Evolutionary conservation across 2,329 filamentous ascomycete genomes (phyloP).

Genomic region (Diaporthe ilicicola): DNA sequence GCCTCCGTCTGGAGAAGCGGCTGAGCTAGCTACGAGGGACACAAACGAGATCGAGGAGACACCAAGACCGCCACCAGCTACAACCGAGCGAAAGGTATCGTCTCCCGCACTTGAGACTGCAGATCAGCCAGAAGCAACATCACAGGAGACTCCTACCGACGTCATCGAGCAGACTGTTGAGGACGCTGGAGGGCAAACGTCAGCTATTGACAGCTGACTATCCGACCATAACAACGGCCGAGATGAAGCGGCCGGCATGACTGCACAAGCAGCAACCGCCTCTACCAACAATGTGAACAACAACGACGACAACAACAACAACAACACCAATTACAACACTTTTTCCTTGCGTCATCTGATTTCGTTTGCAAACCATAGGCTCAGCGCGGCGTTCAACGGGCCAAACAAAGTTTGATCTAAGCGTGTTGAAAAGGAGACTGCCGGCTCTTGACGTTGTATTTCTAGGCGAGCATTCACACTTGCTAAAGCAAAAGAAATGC

Average conservation of each 20-base stretch:
- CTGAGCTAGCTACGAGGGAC: constrained; percentile 29
- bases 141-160: background rate
- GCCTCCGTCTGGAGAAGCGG: constrained; percentile 42
- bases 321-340: constrained; percentile 1
- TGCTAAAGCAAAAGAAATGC: background rate
- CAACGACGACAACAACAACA: too few relatives aligned
- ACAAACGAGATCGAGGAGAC: constrained; percentile 50
- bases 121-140: constrained; percentile 38
- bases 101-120: constrained; percentile 35
- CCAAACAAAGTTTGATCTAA: constrained; percentile 24
- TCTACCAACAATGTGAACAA: background rate
- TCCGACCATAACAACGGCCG: constrained; percentile 7
- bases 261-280: background rate
- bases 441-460: background rate
- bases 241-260: background rate
- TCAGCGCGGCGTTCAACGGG: constrained; percentile 33
- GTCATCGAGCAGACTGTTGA: background rate
- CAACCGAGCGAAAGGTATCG: constrained; percentile 28
- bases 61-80: constrained; percentile 47
- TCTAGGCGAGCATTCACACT: background rate
- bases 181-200: background rate
- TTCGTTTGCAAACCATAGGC: constrained; percentile 25
- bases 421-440: constrained; percentile 3
- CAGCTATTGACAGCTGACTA: constrained; percentile 10
- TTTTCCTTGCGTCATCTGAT: constrained; percentile 30